A percentile compares a stretch with the other conserved stretches of the same genome.
Evolutionary conservation across 1,284 basidiomycete species (phyloP).

Genomic region (Cryptococcus sp.): DNA sequence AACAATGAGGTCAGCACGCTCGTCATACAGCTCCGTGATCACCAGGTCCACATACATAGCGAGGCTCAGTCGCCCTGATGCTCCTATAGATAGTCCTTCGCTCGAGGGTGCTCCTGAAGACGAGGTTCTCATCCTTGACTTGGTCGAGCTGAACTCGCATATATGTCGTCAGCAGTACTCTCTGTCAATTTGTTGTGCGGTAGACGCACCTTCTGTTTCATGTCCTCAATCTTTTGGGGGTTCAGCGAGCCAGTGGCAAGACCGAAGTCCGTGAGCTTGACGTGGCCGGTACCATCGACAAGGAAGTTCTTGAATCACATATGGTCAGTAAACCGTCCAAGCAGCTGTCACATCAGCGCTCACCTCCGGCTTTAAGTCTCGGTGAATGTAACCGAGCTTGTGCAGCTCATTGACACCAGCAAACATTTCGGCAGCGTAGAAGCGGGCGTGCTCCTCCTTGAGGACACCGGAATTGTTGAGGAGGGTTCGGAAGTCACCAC

Average conservation of each 20-base stretch:
- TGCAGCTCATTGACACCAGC: conserved; percentile 84
- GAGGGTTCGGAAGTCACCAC: conserved; percentile 90
- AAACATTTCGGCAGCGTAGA: conserved; percentile 97
- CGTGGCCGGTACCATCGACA: conserved; percentile 91
- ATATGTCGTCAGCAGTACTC: not conserved
- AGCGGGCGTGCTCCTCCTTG: conserved; percentile 90
- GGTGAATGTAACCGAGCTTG: conserved; percentile 93
- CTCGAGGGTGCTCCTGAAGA: conserved; percentile 91
- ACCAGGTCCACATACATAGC: conserved; percentile 56
- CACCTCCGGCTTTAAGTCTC: conserved; percentile 96
- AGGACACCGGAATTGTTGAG: conserved; percentile 94
- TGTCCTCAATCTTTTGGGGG: conserved; percentile 88
- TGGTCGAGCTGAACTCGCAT: conserved; percentile 70
- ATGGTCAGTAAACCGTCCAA: conserved; percentile 17
- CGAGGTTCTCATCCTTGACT: conserved; percentile 88
- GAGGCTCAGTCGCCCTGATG: conserved; percentile 83
- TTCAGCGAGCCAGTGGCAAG: conserved; percentile 95
- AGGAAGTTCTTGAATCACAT: conserved; percentile 80
- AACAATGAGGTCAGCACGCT: not conserved
- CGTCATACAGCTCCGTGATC: not conserved
- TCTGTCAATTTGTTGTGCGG: not conserved
- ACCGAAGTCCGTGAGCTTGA: conserved; percentile 98
- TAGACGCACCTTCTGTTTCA: conserved; percentile 74
- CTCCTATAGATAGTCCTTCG: conserved; percentile 92
- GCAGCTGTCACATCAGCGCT: conserved; percentile 15